Conservation (phyloP, 1,284 basidiomycete species). For the Ustilago lituana region DNA sequence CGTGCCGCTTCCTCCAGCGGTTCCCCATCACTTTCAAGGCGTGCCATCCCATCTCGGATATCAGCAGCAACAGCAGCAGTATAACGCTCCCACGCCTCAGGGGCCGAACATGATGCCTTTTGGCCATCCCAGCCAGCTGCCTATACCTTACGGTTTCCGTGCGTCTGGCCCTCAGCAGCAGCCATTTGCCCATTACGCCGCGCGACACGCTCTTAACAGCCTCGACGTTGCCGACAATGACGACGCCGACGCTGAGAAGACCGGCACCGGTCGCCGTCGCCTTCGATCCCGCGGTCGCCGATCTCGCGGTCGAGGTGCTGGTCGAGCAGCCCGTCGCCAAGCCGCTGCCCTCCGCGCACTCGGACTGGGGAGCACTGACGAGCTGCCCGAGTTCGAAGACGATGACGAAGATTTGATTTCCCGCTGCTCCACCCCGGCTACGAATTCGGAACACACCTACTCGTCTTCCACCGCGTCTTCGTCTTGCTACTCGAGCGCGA, state of each 20-base stretch:
- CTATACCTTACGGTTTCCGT: slow-evolving; percentile 17
- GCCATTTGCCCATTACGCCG: neutral
- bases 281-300: slow-evolving; percentile 49
- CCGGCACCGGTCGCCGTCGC: slow-evolving; percentile 15
- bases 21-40: slow-evolving; percentile 3
- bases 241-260: neutral
- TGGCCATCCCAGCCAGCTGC: slow-evolving; percentile 9
- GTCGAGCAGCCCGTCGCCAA: slow-evolving; percentile 51
- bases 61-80: slow-evolving; percentile 9
- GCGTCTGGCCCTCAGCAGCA: neutral
- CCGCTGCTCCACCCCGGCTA: slow-evolving; percentile 30
- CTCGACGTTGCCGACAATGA: neutral
- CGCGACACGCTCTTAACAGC: too few relatives aligned
- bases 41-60: slow-evolving; percentile 3
- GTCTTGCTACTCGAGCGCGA: slow-evolving; percentile 21
- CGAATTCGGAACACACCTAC: slow-evolving; percentile 17
- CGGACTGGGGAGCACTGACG: slow-evolving; percentile 19
- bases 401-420: slow-evolving; percentile 15
- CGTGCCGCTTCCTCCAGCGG: slow-evolving; percentile 27
- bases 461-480: too few relatives aligned
- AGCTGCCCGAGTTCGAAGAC: slow-evolving; percentile 19
- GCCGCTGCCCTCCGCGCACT: slow-evolving; percentile 46
- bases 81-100: neutral
- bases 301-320: slow-evolving; percentile 54
- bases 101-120: neutral